Evolutionary conservation across 1,284 basidiomycete genomes (phyloP), one percentile per base, ranked within the genome.

Genomic region (Afroboletus lepidellus): DNA sequence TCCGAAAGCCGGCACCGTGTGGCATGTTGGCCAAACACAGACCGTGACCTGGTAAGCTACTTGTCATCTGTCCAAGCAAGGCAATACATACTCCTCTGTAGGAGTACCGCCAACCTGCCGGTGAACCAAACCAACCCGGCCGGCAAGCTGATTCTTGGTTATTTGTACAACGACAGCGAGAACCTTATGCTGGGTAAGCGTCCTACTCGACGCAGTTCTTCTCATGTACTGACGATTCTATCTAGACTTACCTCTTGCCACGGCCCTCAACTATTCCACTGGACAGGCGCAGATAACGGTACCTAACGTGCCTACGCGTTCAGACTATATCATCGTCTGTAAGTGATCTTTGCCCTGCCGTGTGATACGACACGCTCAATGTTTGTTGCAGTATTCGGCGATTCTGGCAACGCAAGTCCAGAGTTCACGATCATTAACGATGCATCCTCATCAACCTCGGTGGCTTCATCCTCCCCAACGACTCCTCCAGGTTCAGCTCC

Each of bases 21-120:
- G 84, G 84, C 64, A 69, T 29, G 74, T 79, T 25, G 82, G 83
- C 12, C 60, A 76, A 20, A 71, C 61, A 3, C 71, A 79, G 54
- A 78, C 71, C 3, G 83, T 87, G 54, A 81, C 78, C 16, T 87
- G 84, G 84, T 84, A 59, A 45, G 77, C 57, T 25, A 2, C 41
- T 8, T 12, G 24, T 33, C 11, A 30, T 27, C 41, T 25, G 15
- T 29, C n/a, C 8, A 13, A 34, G 12, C 23, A n/a, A 4, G 16
- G 8, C 13, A 27, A 18, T 8, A 4, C 21, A 12, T 21, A 1
- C 41, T 41, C 24, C n/a, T 37, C 24, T 4, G 13, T 49, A 85
- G 83, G 84, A 76, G 77, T 54, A 76, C 77, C 2, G 71, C 77
- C 18, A 62, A 69, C 47, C 64, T 84, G 23, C 80, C 83, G n/a